These are phyloP conservation scores for Mycena amicta DNA, from an alignment of 768 basidiomycete genomes.

Conservation along the genomic window DNA sequence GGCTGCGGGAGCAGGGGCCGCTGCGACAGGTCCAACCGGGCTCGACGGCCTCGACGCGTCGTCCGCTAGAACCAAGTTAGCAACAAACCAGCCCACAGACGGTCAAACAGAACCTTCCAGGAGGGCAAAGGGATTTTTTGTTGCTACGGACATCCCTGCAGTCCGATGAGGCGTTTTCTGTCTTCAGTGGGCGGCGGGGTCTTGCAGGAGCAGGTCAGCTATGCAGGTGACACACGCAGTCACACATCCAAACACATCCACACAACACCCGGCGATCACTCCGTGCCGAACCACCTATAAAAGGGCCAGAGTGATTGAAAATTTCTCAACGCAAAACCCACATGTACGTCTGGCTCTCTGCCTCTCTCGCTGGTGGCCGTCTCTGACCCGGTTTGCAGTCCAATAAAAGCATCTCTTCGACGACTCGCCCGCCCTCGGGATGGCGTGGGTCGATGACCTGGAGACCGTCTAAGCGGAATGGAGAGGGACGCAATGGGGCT, in stretches of 20 bases:
- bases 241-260: too few relatives aligned
- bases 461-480: constrained; percentile 74
- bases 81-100: constrained; percentile 23
- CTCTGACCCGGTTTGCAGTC: constrained; percentile 42
- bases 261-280: not conserved
- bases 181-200: constrained; percentile 1
- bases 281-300: constrained; percentile 26
- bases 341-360: constrained; percentile 55
- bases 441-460: constrained; percentile 80
- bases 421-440: constrained; percentile 68
- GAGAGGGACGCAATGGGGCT: constrained; percentile 85
- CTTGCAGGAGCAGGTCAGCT: not conserved
- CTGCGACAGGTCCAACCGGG: constrained; percentile 37
- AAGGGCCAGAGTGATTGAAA: not conserved
- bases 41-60: constrained; percentile 47
- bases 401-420: constrained; percentile 91
- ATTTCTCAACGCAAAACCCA: constrained; percentile 56
- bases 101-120: constrained; percentile 62
- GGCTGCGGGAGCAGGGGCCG: constrained; percentile 43
- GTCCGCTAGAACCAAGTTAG: constrained; percentile 41
- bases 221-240: not conserved
- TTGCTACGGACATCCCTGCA: constrained; percentile 84
- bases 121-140: constrained; percentile 83
- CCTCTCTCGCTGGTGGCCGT: not conserved
- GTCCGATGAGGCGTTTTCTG: constrained; percentile 3